phyloP scores from a whole-genome alignment of 805 yeast genomes.

The Metschnikowia lochheadii region DNA sequence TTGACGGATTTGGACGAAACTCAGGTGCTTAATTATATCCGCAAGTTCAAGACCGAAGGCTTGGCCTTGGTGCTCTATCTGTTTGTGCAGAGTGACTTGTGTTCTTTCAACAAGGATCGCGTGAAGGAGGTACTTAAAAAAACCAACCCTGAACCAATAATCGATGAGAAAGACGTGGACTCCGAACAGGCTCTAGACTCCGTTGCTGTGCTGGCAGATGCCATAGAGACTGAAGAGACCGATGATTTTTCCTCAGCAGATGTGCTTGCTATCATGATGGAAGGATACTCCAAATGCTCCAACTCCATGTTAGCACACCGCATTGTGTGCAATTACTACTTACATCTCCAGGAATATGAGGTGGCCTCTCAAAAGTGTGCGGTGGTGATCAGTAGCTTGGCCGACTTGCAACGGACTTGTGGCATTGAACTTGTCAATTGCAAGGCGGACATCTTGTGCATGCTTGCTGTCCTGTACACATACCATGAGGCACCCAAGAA shows the following conservation, averaged over 20 bases:
- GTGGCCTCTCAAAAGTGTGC: constrained; percentile 58
- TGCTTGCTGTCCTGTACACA: constrained; percentile 72
- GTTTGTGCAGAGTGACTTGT: constrained; percentile 62
- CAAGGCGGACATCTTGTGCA: constrained; percentile 55
- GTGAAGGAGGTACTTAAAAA: constrained; percentile 15
- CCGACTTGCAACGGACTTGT: constrained; percentile 42
- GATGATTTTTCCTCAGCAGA: constrained; percentile 43
- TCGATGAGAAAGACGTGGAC: not conserved
- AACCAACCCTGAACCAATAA: constrained; percentile 9
- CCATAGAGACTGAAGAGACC: constrained; percentile 8
- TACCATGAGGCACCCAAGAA: constrained; percentile 90
- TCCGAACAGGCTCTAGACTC: constrained; percentile 13
- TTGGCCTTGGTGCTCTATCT: constrained; percentile 60
- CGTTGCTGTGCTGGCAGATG: constrained; percentile 2
- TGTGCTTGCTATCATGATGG: constrained; percentile 45
- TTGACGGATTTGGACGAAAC: constrained; percentile 47
- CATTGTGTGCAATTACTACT: constrained; percentile 56
- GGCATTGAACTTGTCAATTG: constrained; percentile 50
- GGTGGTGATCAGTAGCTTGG: constrained; percentile 53
- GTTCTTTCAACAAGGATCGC: constrained; percentile 48
- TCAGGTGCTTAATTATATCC: constrained; percentile 48
- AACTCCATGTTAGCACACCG: constrained; percentile 58
- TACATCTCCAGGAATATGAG: constrained; percentile 59
- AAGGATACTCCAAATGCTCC: constrained; percentile 42
- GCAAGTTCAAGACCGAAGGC: constrained; percentile 56